These are phyloP conservation scores for Agarophyton chilense DNA, from an alignment of 23 red algal genomes.

Conservation along the genomic window DNA sequence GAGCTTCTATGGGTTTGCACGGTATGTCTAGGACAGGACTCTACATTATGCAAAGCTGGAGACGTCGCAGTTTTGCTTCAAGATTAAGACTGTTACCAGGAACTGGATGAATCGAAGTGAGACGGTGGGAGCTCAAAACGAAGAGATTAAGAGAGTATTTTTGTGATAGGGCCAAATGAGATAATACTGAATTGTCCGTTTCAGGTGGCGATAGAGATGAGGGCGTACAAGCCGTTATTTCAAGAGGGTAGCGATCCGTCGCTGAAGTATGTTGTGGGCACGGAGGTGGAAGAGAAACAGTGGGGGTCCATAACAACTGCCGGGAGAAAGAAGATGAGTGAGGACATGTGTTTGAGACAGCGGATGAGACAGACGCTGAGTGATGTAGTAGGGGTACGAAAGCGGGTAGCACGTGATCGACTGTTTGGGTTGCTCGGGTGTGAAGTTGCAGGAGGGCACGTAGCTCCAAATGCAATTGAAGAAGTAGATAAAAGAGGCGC, in stretches of 20 bases:
- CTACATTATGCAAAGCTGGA: not conserved
- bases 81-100: not conserved
- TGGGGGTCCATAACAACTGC: not conserved
- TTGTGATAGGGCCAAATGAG: not conserved
- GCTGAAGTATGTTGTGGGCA: not conserved
- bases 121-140: not conserved
- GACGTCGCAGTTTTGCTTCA: not conserved
- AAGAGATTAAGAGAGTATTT: not conserved
- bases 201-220: not conserved
- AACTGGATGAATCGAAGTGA: not conserved
- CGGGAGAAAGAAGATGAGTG: not conserved
- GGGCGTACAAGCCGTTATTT: not conserved
- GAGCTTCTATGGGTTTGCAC: constrained; percentile 1
- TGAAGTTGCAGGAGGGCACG: constrained; percentile 6
- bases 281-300: not conserved
- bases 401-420: not conserved
- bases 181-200: not conserved
- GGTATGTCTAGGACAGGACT: not conserved
- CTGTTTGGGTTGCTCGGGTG: constrained; percentile 7
- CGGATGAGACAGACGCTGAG: constrained; percentile 10
- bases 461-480: not conserved
- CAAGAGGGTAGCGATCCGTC: not conserved
- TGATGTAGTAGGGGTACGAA: not conserved
- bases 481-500: constrained; percentile 16
- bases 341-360: not conserved